A percentile compares a stretch with the other conserved stretches of the same genome.
Conservation (phyloP, 768 basidiomycete species). For the Xerocomus potaroensis region DNA sequence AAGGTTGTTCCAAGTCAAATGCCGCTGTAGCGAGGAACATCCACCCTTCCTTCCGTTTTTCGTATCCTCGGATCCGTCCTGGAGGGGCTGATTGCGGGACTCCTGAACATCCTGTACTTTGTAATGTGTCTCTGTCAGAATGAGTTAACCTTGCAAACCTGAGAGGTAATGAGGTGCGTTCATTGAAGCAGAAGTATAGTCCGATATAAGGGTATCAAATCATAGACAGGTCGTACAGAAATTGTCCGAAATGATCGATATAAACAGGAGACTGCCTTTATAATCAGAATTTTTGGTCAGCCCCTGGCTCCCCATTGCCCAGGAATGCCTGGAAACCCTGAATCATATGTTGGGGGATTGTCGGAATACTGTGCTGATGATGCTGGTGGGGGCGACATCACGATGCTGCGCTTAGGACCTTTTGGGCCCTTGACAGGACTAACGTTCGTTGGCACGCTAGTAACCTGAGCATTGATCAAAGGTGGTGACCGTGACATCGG, state of each 20-base stretch:
- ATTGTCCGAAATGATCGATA: conserved; percentile 17
- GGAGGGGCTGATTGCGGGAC: too few relatives aligned
- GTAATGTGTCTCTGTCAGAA: too few relatives aligned
- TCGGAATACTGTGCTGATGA: conserved; percentile 39
- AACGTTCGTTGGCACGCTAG: conserved; percentile 19
- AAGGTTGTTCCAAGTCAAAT: too few relatives aligned
- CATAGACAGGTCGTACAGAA: conserved; percentile 6
- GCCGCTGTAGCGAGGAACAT: too few relatives aligned
- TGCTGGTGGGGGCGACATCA: conserved; percentile 22
- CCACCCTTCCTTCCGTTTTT: too few relatives aligned
- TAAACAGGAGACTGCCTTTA: conserved; percentile 2
- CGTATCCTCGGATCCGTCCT: too few relatives aligned
- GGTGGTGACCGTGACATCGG: conserved; percentile 35
- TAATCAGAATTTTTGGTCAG: conserved; percentile 8
- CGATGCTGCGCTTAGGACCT: conserved; percentile 27
- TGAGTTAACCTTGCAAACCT: too few relatives aligned
- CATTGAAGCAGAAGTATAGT: conserved; percentile 2
- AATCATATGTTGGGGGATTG: conserved; percentile 64
- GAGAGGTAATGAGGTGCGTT: background rate
- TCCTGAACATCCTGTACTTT: too few relatives aligned
- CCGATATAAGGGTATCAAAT: conserved; percentile 25
- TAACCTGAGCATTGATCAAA: conserved; percentile 37
- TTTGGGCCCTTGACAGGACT: conserved; percentile 45
- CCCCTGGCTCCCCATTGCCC: conserved; percentile 51
- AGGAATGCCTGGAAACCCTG: conserved; percentile 41